phyloP scores from a whole-genome alignment of 78 protist genomes.

The Ministeria vibrans region DNA sequence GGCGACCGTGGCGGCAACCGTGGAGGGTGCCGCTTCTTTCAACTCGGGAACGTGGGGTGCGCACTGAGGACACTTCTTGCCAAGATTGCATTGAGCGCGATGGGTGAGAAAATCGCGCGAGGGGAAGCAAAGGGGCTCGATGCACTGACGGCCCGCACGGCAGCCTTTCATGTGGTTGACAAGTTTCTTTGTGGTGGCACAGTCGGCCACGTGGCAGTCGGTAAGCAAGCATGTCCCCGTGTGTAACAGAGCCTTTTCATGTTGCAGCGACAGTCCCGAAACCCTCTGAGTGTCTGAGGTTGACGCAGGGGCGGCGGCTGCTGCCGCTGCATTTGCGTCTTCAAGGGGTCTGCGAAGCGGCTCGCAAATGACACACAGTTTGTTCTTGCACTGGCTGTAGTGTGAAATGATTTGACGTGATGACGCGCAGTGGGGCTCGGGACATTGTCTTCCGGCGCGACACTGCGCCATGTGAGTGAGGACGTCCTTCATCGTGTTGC shows the following conservation, averaged over 20 bases:
- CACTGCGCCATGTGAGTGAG: constrained; percentile 20
- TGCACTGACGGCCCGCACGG: neutral
- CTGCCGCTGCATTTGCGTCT: neutral
- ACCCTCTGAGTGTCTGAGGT: neutral
- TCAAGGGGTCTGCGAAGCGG: neutral
- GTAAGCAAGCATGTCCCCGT: neutral
- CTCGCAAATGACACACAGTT: neutral
- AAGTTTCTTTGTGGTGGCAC: neutral
- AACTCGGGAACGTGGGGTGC: too few species aligned
- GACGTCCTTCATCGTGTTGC: constrained; percentile 16
- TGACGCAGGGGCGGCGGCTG: neutral
- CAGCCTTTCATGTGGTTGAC: neutral
- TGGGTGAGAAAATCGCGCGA: too few species aligned
- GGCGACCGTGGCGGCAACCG: neutral
- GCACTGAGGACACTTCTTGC: too few species aligned
- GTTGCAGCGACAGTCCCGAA: neutral
- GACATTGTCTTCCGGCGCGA: neutral
- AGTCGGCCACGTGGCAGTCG: neutral
- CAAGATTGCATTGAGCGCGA: too few species aligned
- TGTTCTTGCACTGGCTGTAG: constrained; percentile 4
- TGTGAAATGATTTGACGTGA: constrained; percentile 13
- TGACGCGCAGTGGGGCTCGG: constrained; percentile 16
- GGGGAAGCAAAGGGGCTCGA: too few species aligned
- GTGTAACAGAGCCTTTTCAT: neutral
- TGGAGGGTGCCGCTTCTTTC: too few species aligned